Conservation (phyloP, 2,329 filamentous ascomycete genomes). For the Cadophora gregata region DNA sequence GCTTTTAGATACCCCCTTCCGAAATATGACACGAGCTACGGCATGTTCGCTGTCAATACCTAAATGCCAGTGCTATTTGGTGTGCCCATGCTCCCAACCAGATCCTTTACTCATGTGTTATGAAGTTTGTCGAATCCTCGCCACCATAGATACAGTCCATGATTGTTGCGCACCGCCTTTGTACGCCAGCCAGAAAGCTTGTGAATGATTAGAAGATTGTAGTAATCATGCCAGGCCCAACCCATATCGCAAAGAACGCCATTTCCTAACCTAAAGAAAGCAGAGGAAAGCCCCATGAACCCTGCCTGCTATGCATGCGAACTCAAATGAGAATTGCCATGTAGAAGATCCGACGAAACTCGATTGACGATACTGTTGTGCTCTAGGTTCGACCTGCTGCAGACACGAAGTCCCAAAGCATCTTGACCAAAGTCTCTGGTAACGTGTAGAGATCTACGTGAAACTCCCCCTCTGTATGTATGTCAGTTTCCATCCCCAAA, state of each 20-base stretch:
- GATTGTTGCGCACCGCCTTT: conserved; percentile 11
- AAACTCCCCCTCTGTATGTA: conserved; percentile 83
- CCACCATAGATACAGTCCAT: conserved; percentile 21
- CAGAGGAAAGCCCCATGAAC: conserved; percentile 17
- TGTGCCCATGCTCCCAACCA: neutral
- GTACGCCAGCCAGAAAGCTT: conserved; percentile 18
- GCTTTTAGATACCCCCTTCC: conserved; percentile 24
- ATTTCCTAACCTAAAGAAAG: conserved; percentile 17
- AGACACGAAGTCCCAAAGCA: conserved; percentile 86
- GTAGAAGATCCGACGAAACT: conserved; percentile 14
- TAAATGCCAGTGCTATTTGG: conserved; percentile 9
- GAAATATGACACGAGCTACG: conserved; percentile 11
- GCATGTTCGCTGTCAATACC: neutral
- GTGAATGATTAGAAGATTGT: conserved; percentile 14
- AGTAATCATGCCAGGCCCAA: conserved; percentile 14
- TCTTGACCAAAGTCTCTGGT: conserved; percentile 85
- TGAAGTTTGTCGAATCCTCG: neutral
- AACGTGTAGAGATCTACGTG: conserved; percentile 98
- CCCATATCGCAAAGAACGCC: conserved; percentile 21
- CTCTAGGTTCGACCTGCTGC: conserved; percentile 15
- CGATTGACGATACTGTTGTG: neutral
- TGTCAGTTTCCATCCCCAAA: conserved; percentile 19
- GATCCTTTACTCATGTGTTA: neutral
- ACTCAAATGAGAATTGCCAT: conserved; percentile 19
- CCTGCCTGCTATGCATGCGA: conserved; percentile 22